phyloP scores from a whole-genome alignment of 1,139 yeast species.

The Barnettozyma hawaiiensis region DNA sequence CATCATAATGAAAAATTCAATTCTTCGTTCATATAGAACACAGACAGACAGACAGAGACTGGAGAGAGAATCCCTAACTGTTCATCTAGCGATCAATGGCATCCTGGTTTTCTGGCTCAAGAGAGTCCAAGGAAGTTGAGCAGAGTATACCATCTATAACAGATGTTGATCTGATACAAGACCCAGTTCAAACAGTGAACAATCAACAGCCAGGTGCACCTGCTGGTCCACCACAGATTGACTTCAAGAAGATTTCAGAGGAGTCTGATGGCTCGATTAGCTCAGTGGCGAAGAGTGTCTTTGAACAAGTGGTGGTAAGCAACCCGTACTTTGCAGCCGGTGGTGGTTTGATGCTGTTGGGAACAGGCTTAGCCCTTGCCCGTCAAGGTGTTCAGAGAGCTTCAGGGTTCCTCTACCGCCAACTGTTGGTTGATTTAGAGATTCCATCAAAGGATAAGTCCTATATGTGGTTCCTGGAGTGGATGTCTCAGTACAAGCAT shows the following conservation, averaged over 20 bases:
- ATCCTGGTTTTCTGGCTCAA: conserved; percentile 5
- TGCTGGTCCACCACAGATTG: conserved; percentile 13
- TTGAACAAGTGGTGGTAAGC: conserved; percentile 49
- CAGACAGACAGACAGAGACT: no score
- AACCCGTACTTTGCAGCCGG: conserved; percentile 97
- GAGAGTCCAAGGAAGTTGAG: background rate
- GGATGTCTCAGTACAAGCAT: conserved; percentile 85
- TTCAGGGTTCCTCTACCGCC: conserved; percentile 68
- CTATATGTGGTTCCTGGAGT: conserved; percentile 88
- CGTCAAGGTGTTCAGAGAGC: conserved; percentile 63
- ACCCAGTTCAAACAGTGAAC: background rate
- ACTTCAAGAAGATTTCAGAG: conserved; percentile 18
- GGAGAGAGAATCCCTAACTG: background rate
- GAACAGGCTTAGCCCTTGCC: conserved; percentile 78
- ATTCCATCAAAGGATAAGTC: conserved; percentile 93
- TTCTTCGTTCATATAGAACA: no score
- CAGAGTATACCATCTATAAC: background rate
- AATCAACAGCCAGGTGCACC: background rate
- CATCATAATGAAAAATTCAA: no score
- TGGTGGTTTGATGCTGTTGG: conserved; percentile 91
- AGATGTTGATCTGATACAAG: background rate
- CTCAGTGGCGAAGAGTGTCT: conserved; percentile 21
- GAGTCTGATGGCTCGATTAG: conserved; percentile 18
- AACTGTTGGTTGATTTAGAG: conserved; percentile 84
- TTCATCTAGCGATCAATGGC: conserved; percentile 6